A percentile compares a stretch with the other conserved stretches of the same genome.
Conservation (phyloP, 75 land plant genomes). For the Pinus tabuliformis region DNA sequence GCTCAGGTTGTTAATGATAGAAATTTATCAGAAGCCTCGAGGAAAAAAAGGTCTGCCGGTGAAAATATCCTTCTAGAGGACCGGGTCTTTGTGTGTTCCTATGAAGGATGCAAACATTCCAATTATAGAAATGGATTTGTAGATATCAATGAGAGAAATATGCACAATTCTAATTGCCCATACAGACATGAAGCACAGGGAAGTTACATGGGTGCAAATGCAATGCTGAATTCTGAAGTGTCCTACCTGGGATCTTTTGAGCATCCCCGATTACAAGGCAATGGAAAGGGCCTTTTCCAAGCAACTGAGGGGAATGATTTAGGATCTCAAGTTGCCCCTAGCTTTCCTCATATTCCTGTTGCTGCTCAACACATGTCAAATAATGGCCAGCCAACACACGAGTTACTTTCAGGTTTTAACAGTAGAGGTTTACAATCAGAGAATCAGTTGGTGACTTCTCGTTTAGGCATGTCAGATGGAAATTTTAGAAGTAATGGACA, state of each 20-base stretch:
- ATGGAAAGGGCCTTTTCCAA: conserved; percentile 21
- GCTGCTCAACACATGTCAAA: conserved; percentile 9
- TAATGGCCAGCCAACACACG: conserved; percentile 16
- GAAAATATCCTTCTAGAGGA: conserved; percentile 17
- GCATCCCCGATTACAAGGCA: neutral
- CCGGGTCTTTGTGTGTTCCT: conserved; percentile 26
- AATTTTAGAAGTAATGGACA: conserved; percentile 10
- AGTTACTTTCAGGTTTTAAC: conserved; percentile 15
- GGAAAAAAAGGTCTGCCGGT: conserved; percentile 11
- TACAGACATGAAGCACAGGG: conserved; percentile 20
- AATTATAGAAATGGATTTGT: conserved; percentile 30
- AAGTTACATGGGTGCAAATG: neutral
- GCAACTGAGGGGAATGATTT: conserved; percentile 6
- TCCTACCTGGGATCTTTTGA: neutral
- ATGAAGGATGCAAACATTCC: conserved; percentile 29
- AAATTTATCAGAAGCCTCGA: neutral
- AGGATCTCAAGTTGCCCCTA: conserved; percentile 8
- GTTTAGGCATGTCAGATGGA: conserved; percentile 10
- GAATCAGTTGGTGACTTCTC: conserved; percentile 3
- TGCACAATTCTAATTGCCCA: conserved; percentile 28
- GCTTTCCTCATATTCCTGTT: conserved; percentile 10
- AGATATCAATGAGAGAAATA: conserved; percentile 21
- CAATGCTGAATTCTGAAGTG: neutral
- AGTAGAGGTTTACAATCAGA: conserved; percentile 15
- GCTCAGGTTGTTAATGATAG: conserved; percentile 5